Evolutionary conservation across 345 rosid species (phyloP).

Genomic region (Moringa oleifera): DNA sequence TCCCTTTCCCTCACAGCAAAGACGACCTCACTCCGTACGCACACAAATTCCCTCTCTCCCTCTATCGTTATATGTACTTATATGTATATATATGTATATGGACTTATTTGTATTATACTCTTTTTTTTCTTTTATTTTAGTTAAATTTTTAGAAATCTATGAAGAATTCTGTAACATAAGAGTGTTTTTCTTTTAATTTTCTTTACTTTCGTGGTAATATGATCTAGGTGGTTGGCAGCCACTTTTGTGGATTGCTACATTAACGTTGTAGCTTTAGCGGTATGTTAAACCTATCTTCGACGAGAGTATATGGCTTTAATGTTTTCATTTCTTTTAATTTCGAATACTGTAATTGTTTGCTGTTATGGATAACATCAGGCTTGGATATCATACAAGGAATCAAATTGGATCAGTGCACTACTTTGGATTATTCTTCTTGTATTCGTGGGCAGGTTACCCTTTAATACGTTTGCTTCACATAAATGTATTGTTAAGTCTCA

Average conservation of each 20-base stretch:
- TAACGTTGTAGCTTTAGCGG: slow-evolving; percentile 51
- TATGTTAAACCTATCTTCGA: no score
- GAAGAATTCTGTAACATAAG: no score
- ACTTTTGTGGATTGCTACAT: slow-evolving; percentile 72
- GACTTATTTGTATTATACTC: no score
- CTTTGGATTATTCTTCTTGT: slow-evolving; percentile 62
- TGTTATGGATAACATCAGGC: slow-evolving; percentile 28
- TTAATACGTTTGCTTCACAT: not conserved
- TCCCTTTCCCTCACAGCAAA: slow-evolving; percentile 64
- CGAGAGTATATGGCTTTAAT: no score
- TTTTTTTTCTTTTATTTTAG: not conserved
- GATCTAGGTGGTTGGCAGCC: slow-evolving; percentile 72
- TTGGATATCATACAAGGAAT: slow-evolving; percentile 76
- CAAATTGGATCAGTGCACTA: slow-evolving; percentile 32
- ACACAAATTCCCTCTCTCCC: slow-evolving; percentile 1
- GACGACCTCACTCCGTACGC: slow-evolving; percentile 73
- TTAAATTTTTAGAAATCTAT: no score
- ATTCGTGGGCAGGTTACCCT: slow-evolving; percentile 56
- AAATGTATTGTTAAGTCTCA: not conserved
- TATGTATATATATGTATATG: not conserved
- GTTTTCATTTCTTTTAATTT: no score
- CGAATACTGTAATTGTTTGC: not conserved
- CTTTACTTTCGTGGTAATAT: no score
- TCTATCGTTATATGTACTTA: not conserved
- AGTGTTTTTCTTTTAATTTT: no score